phyloP scores from a whole-genome alignment of 2,329 filamentous ascomycete genomes.

The Colletotrichum nymphaeae region DNA sequence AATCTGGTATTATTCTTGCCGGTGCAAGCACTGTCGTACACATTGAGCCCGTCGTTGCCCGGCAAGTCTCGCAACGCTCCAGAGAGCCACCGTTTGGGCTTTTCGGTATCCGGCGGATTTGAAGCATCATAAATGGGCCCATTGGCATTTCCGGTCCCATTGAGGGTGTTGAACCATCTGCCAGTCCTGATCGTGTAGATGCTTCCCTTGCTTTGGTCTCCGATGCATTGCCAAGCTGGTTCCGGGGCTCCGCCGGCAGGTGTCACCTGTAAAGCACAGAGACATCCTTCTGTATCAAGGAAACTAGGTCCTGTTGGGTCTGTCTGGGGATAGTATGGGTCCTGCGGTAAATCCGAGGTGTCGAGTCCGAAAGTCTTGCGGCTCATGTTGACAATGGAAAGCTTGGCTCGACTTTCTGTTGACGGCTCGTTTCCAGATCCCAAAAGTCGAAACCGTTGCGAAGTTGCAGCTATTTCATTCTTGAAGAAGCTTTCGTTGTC shows the following conservation, averaged over 20 bases:
- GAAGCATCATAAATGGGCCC: constrained; percentile 49
- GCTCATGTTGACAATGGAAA: constrained; percentile 5
- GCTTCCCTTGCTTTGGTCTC: constrained; percentile 52
- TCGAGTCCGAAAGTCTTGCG: not conserved
- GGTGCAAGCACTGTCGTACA: constrained; percentile 54
- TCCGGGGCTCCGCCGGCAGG: constrained; percentile 32
- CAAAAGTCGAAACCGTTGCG: too few species aligned
- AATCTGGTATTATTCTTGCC: constrained; percentile 53
- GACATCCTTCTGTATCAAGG: constrained; percentile 52
- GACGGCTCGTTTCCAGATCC: not conserved
- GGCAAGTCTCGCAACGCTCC: constrained; percentile 37
- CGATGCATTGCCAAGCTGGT: constrained; percentile 56
- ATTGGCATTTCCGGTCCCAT: constrained; percentile 39
- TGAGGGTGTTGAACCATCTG: constrained; percentile 53
- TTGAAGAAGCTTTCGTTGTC: not conserved
- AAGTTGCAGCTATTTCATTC: not conserved
- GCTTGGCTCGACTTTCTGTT: not conserved
- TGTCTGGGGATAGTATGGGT: constrained; percentile 50
- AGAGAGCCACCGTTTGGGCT: constrained; percentile 45
- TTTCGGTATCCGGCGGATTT: constrained; percentile 47
- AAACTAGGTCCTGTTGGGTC: constrained; percentile 48
- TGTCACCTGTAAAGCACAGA: constrained; percentile 48
- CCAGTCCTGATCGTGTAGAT: constrained; percentile 50
- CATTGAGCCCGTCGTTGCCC: constrained; percentile 39
- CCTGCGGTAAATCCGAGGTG: constrained; percentile 44